A percentile compares a stretch with the other conserved stretches of the same genome.
phyloP scores from a whole-genome alignment of 2,329 filamentous ascomycete genomes.

The Cryoendolithus antarcticus region DNA sequence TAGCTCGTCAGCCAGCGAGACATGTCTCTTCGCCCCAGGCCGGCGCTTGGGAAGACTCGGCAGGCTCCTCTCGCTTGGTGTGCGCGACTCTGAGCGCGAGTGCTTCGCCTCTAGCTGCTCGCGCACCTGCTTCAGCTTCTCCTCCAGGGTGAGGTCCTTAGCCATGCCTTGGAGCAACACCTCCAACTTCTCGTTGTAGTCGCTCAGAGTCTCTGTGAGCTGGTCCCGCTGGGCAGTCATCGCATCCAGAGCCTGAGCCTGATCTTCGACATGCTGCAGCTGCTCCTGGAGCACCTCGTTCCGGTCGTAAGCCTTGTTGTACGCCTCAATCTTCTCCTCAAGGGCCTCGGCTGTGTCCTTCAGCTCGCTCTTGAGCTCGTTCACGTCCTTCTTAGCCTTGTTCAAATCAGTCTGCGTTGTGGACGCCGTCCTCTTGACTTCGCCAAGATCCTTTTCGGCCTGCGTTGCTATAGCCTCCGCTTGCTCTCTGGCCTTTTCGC shows the following conservation, averaged over 20 bases:
- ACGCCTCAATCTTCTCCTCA: not conserved
- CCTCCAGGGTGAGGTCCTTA: slow-evolving; percentile 4
- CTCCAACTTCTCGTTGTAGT: not conserved
- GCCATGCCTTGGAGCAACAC: slow-evolving; percentile 1
- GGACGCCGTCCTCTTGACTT: not conserved
- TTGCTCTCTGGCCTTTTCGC: too few relatives aligned
- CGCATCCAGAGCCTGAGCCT: not conserved
- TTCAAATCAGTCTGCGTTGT: not conserved
- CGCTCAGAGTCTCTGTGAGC: too few relatives aligned
- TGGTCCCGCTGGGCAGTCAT: not conserved
- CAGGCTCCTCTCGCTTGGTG: too few relatives aligned
- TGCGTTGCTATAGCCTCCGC: not conserved
- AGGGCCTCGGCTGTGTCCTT: not conserved
- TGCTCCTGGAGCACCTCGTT: not conserved
- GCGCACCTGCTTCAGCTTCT: slow-evolving; percentile 2
- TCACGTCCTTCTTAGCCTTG: not conserved
- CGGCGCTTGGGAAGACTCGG: not conserved
- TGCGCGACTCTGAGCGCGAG: too few relatives aligned
- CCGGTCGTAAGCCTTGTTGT: not conserved
- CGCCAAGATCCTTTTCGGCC: not conserved
- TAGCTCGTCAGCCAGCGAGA: slow-evolving; percentile 1
- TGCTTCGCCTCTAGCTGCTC: not conserved
- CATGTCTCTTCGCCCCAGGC: not conserved
- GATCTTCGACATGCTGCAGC: not conserved
- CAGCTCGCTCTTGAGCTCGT: not conserved